Base-by-base conservation (phyloP, 495 filamentous ascomycete species). In the Aspergillus incahuasiensis region DNA sequence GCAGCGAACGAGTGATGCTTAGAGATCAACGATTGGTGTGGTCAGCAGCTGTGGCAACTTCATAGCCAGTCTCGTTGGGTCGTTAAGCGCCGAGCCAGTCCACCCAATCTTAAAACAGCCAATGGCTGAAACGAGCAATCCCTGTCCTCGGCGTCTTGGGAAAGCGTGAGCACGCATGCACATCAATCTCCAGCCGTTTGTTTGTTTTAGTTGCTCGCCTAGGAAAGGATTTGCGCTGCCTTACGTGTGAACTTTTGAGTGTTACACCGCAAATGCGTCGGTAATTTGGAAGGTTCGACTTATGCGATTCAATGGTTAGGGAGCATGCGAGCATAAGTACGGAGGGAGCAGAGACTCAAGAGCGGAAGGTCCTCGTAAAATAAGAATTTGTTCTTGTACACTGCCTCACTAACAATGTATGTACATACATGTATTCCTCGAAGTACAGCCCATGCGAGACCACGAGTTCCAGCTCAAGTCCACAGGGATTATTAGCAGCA, bases 381-480 rank as follows among this genome's bases (percentile, higher is more conserved):
- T 28, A 35, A 15, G 6, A 11, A 35, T 35, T 30, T 35, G 8
- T 35, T 35, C 12, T 39, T 38, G 3, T 38, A 39, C 48, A 51
- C 22, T 25, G 32, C 34, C 21, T 51, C 19, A 38, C 34, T 41
- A 18, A n/a, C 19, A 52, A 42, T 52, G 38, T 11, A 35, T 35
- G 5, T 57, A 57, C 41, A 57, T 57, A 49, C 55, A 58, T 48
- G 15, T 19, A 16, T 24, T 12, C 24, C 38, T 28, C 28, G 30
- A 54, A 54, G 11, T 46, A 47, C 52, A 46, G 11, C 38, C 52
- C 2, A n/a, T 22, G 30, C 21, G 16, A 40, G 44, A 16, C 51
- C 11, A 43, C 28, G 45, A 60, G 52, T 45, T 52, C 58, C 58
- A 56, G 58, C 58, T 60, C 58, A 55, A 35, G 45, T 38, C 34